phyloP scores from a whole-genome alignment of 148 eudicot species.

The Amaranthus cruentus region DNA sequence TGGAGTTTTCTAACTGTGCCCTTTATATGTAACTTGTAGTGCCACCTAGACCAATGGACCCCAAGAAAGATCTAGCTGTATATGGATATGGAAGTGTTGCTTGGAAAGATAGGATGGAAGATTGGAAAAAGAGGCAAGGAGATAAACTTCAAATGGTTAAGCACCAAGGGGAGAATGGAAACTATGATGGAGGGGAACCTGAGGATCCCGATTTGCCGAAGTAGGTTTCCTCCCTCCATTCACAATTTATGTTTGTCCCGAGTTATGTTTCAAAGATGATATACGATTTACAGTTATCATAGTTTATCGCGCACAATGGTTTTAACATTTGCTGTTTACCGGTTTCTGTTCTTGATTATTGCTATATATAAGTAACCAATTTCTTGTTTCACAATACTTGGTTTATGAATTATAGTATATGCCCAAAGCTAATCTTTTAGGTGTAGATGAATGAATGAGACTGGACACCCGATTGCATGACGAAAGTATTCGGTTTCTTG shows the following conservation, averaged over 20 bases:
- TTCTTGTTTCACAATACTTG: conserved; percentile 11
- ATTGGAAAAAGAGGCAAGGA: conserved; percentile 74
- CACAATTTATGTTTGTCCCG: neutral
- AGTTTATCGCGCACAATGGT: neutral
- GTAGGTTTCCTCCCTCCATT: conserved; percentile 38
- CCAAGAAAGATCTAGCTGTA: conserved; percentile 72
- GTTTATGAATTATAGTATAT: conserved; percentile 1
- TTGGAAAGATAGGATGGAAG: conserved; percentile 95
- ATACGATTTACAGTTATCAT: neutral
- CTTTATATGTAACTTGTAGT: conserved; percentile 33
- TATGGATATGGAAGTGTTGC: conserved; percentile 98
- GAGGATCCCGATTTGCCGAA: conserved; percentile 65
- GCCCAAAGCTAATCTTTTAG: neutral
- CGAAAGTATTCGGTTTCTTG: neutral
- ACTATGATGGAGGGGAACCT: conserved; percentile 43
- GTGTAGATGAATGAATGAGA: conserved; percentile 13
- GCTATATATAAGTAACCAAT: neutral
- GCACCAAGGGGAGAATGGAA: conserved; percentile 56
- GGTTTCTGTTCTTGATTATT: conserved; percentile 1
- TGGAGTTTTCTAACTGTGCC: conserved; percentile 1
- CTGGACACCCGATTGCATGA: conserved; percentile 1
- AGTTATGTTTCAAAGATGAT: conserved; percentile 1
- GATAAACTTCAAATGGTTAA: conserved; percentile 68
- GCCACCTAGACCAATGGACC: conserved; percentile 80
- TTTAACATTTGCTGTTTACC: conserved; percentile 1